Evolutionary conservation across 2,329 filamentous ascomycete genomes (phyloP).

Genomic region (Colletotrichum tamarilloi): DNA sequence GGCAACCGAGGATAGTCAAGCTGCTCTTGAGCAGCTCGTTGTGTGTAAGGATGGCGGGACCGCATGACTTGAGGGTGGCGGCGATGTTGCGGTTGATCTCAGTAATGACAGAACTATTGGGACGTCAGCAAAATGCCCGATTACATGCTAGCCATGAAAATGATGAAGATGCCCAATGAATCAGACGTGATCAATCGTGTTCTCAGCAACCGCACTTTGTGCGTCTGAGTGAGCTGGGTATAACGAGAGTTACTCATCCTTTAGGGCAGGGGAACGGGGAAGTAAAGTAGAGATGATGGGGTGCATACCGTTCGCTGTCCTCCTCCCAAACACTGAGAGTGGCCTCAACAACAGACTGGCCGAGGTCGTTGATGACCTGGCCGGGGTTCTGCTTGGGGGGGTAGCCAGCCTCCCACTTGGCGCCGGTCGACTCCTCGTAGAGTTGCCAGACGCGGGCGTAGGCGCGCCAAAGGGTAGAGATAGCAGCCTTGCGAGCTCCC

Average conservation of each 20-base stretch:
- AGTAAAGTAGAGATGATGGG: conserved; percentile 14
- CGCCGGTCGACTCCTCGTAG: conserved; percentile 80
- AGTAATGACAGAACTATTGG: conserved; percentile 81
- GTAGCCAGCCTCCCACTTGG: conserved; percentile 91
- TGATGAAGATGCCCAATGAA: conserved; percentile 39
- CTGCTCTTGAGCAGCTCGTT: conserved; percentile 80
- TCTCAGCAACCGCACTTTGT: conserved; percentile 87
- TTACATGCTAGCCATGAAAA: conserved; percentile 24
- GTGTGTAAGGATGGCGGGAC: conserved; percentile 84
- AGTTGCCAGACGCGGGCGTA: conserved; percentile 92
- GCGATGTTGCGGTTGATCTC: conserved; percentile 96
- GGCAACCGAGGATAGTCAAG: conserved; percentile 77
- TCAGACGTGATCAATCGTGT: conserved; percentile 66
- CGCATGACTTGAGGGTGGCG: conserved; percentile 89
- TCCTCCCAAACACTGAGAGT: conserved; percentile 89
- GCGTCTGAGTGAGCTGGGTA: conserved; percentile 99
- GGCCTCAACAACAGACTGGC: conserved; percentile 84
- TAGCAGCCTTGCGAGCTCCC: conserved; percentile 90
- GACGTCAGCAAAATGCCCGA: conserved; percentile 53
- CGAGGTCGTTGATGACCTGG: conserved; percentile 83
- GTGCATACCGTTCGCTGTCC: conserved; percentile 90
- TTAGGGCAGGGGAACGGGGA: conserved; percentile 43
- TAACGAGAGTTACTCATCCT: conserved; percentile 95
- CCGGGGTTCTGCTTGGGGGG: conserved; percentile 85
- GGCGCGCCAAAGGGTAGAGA: conserved; percentile 91